Percentiles rank a stretch among this genome's conserved stretches.
These are phyloP conservation scores for Plasmodium malariae DNA, from an alignment of 169 alveolate species.

Conservation along the genomic window DNA sequence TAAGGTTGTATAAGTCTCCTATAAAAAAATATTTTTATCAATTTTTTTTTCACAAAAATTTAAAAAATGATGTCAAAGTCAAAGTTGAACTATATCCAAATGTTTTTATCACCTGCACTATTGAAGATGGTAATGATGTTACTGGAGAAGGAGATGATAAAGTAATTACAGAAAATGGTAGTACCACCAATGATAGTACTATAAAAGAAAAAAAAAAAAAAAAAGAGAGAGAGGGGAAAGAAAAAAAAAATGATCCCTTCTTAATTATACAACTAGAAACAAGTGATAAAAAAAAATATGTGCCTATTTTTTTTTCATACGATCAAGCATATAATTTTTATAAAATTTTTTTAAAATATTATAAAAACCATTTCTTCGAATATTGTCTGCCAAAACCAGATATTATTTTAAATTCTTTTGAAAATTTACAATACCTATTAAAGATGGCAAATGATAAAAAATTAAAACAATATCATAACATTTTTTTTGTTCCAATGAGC, in stretches of 20 bases:
- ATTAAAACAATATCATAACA: conserved; percentile 22
- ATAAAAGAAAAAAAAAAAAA: too few species aligned
- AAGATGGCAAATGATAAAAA: conserved; percentile 43
- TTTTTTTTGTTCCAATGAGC: conserved; percentile 51
- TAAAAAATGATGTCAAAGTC: conserved; percentile 5
- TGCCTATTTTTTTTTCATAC: conserved; percentile 65
- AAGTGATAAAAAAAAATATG: conserved; percentile 39
- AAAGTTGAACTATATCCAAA: conserved; percentile 48
- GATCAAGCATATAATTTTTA: conserved; percentile 63
- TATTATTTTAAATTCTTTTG: conserved; percentile 47
- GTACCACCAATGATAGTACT: not conserved
- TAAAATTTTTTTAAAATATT: conserved; percentile 33
- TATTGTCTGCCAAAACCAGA: conserved; percentile 61
- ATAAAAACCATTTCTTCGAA: conserved; percentile 26
- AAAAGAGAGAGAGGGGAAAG: too few species aligned
- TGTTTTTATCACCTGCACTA: conserved; percentile 40
- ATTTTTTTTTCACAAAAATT: conserved; percentile 19
- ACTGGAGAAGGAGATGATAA: not conserved
- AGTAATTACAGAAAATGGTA: too few species aligned
- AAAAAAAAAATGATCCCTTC: not conserved
- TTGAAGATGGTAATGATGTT: not conserved
- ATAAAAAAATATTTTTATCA: conserved; percentile 50
- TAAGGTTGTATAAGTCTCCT: conserved; percentile 20
- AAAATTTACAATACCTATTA: conserved; percentile 30
- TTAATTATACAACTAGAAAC: conserved; percentile 68